phyloP scores from a whole-genome alignment of 257 asterid genomes.

The Fraxinus cuspidata region DNA sequence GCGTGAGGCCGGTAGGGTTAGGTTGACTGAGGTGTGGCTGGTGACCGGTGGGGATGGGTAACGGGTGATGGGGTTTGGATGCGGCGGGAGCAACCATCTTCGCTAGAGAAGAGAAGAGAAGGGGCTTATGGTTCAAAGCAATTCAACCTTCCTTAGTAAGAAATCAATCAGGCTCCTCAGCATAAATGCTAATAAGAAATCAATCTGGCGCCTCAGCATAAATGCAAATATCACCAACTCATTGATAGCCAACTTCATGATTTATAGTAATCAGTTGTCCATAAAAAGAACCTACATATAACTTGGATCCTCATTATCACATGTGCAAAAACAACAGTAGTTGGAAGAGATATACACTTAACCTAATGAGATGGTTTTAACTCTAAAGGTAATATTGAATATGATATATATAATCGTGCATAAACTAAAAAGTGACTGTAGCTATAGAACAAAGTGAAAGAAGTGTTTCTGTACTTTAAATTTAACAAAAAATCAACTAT shows the following conservation, averaged over 20 bases:
- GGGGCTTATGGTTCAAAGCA: too few species aligned
- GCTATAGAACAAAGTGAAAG: not conserved
- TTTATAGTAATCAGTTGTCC: not conserved
- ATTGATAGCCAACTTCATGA: not conserved
- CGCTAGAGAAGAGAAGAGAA: too few species aligned
- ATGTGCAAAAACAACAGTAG: not conserved
- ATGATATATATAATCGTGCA: not conserved
- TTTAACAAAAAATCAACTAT: not conserved
- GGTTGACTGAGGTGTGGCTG: too few species aligned
- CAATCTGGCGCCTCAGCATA: not conserved
- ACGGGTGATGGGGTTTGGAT: too few species aligned
- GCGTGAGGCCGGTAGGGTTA: too few species aligned
- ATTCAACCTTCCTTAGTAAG: not conserved
- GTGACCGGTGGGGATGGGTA: too few species aligned
- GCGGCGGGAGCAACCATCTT: too few species aligned
- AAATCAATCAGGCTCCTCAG: not conserved
- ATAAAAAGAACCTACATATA: not conserved
- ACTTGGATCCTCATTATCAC: not conserved
- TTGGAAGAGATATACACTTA: too few species aligned
- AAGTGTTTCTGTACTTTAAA: not conserved
- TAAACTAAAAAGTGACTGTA: not conserved
- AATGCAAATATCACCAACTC: not conserved
- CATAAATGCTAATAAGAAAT: not conserved
- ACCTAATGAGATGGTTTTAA: not conserved
- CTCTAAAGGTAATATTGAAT: not conserved